Evolutionary conservation across 2,329 filamentous ascomycete genomes (phyloP), one percentile per base, ranked within the genome.

Genomic region (Calonectria pteridis): DNA sequence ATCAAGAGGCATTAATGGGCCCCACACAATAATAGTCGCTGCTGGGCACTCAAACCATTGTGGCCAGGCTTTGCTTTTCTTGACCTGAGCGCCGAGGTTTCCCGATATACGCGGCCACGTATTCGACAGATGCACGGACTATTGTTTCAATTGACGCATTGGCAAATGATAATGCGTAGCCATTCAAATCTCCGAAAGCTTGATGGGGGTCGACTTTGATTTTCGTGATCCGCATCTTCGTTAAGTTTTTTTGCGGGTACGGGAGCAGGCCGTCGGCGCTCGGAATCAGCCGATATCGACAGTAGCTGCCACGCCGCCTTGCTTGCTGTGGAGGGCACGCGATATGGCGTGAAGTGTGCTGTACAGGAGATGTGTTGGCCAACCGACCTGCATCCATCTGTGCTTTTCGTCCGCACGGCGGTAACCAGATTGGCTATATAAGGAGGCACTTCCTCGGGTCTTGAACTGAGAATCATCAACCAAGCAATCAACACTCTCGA

Each of bases 401-500:
- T 20, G 33, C 35, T 62, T 26, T 62, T 40, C 23, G n/a, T 40
- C n/a, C 33, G 33, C n/a, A 40, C 11, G 23, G 33, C 55, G 35
- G 35, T 18, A 20, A n/a, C 33, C 26, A 18, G 13, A 40, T 28
- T 40, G 33, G 3, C 33, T 62, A 62, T 62, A 62, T 62, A 62
- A 62, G 33, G 55, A 40, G 31, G 23, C 35, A 40, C 9, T 28
- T 23, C 55, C 55, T 62, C 33, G 55, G 29, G 33, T 35, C 23
- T 62, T 62, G 23, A 40, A 40, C 35, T 28, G n/a, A 35, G 20
- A 62, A 62, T 29, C 33, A 62, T 62, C 55, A 62, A 62, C 33
- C 35, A 28, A 62, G 55, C 55, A 62, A 62, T 62, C 55, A 62
- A 62, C 55, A 62, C 33, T 62, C 55, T 62, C 55, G 40, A 62